These are phyloP conservation scores for Boletus vinaceobasis DNA, from an alignment of 768 basidiomycete genomes.

Conservation along the genomic window DNA sequence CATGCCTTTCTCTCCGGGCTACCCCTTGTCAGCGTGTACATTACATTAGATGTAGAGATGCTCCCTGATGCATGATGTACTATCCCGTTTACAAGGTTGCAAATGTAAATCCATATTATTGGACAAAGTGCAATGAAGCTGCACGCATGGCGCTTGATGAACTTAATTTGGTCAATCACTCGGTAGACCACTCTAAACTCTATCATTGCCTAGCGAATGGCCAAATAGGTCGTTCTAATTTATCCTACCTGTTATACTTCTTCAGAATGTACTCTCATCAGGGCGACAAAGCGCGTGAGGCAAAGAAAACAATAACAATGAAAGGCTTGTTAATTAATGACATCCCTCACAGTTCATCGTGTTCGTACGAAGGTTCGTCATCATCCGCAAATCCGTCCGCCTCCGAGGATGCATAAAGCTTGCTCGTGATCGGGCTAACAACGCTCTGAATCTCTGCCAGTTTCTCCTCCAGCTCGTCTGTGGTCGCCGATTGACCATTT, in stretches of 20 bases:
- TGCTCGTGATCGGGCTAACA: slow-evolving; percentile 82
- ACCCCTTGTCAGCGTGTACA: slow-evolving; percentile 1
- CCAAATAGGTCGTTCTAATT: slow-evolving; percentile 15
- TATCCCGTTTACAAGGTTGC: neutral
- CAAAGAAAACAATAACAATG: slow-evolving; percentile 7
- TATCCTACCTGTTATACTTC: slow-evolving; percentile 7
- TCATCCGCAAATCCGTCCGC: slow-evolving; percentile 36
- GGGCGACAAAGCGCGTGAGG: neutral
- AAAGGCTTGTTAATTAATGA: slow-evolving; percentile 1
- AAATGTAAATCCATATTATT: neutral
- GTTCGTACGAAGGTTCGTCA: slow-evolving; percentile 42
- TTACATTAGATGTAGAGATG: slow-evolving; percentile 5
- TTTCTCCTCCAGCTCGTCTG: slow-evolving; percentile 93
- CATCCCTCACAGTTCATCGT: slow-evolving; percentile 49
- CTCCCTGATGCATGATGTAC: neutral
- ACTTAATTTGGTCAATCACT: neutral
- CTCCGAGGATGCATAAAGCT: slow-evolving; percentile 58
- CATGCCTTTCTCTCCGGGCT: neutral
- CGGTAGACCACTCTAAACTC: neutral
- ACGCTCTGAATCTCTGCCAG: slow-evolving; percentile 68
- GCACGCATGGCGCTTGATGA: neutral
- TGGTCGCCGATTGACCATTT: slow-evolving; percentile 67
- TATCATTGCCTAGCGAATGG: neutral
- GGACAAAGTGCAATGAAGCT: neutral
- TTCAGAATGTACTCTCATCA: neutral